Evolutionary conservation across 2,329 filamentous ascomycete species (phyloP).

Genomic region (Fusarium caatingaense): DNA sequence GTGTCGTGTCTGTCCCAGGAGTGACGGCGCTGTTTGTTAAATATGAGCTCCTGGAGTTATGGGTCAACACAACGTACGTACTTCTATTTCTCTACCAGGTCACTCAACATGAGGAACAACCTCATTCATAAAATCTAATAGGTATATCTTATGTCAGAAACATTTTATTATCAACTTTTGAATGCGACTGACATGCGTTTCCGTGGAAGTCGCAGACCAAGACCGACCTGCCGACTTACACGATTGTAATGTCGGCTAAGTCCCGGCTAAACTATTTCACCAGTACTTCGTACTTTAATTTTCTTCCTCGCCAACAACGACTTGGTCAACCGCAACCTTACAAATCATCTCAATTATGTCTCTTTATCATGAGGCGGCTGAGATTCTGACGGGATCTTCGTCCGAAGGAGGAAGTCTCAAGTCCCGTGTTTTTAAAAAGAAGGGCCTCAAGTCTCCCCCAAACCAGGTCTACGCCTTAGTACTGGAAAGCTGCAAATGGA

Average conservation of each 20-base stretch:
- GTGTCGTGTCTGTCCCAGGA: neutral
- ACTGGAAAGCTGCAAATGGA: constrained; percentile 92
- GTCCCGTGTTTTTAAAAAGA: constrained; percentile 82
- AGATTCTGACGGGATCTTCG: constrained; percentile 71
- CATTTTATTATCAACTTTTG: neutral
- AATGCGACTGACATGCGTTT: neutral
- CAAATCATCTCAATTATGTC: constrained; percentile 71
- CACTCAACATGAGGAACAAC: neutral
- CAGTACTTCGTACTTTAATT: constrained; percentile 22
- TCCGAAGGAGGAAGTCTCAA: constrained; percentile 81
- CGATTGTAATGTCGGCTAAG: constrained; percentile 24
- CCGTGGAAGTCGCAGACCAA: neutral
- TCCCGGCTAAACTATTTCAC: constrained; percentile 23
- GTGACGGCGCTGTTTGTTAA: neutral
- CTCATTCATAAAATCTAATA: neutral
- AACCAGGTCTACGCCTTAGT: constrained; percentile 89
- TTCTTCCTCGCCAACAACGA: constrained; percentile 22
- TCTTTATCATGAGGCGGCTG: constrained; percentile 91
- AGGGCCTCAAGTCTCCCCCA: constrained; percentile 79
- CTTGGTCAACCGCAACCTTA: neutral
- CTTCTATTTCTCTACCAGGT: neutral
- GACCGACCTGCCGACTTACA: constrained; percentile 18
- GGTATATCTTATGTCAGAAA: neutral
- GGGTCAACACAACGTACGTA: neutral
- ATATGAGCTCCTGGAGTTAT: neutral